These are phyloP conservation scores for Mrakia frigida DNA, from an alignment of 768 basidiomycete genomes.

Conservation along the genomic window DNA sequence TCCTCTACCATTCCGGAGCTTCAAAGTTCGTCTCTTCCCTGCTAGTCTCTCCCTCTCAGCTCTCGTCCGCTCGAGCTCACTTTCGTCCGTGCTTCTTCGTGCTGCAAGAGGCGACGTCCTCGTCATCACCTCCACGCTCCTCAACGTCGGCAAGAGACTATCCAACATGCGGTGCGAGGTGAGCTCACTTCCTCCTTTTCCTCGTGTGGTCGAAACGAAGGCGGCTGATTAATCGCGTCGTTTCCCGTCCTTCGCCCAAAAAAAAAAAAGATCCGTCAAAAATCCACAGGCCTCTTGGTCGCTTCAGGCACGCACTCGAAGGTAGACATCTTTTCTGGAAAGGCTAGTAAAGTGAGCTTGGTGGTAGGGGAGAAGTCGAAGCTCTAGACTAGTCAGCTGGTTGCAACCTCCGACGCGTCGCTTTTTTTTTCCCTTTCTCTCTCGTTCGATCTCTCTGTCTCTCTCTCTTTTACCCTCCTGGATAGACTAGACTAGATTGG, in stretches of 20 bases:
- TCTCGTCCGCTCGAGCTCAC: no score
- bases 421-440: no score
- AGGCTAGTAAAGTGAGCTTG: background rate
- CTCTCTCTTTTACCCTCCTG: no score
- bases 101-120: no score
- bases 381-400: background rate
- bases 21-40: background rate
- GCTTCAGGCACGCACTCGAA: background rate
- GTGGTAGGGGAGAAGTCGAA: background rate
- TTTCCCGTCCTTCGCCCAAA: background rate
- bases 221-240: no score
- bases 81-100: background rate
- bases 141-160: background rate
- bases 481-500: no score
- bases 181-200: background rate
- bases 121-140: background rate
- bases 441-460: no score
- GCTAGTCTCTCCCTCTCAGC: background rate
- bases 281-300: background rate
- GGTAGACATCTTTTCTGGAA: background rate
- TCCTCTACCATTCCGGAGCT: slow-evolving; percentile 8
- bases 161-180: slow-evolving; percentile 8
- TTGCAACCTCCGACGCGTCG: no score
- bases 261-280: slow-evolving; percentile 8
- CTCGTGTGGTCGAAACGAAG: no score